These are phyloP conservation scores for Halteria grandinella DNA, from an alignment of 73 alveolate genomes.

Conservation along the genomic window DNA sequence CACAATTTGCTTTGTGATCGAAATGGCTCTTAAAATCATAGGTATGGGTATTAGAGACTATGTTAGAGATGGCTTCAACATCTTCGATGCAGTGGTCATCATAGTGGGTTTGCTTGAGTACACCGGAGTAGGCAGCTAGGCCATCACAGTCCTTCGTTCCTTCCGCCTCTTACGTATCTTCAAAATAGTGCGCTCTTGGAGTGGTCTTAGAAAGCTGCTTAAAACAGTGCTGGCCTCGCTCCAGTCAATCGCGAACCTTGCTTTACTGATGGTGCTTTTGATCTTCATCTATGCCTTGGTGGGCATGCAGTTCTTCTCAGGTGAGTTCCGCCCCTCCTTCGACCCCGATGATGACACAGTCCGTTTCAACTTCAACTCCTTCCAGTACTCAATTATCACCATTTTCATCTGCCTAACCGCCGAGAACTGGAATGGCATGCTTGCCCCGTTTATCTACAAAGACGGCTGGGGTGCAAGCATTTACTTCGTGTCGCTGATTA, in stretches of 20 bases:
- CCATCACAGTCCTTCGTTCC: constrained; percentile 70
- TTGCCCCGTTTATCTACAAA: constrained; percentile 18
- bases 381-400: constrained; percentile 41
- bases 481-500: constrained; percentile 57
- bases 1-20: constrained; percentile 51
- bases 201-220: constrained; percentile 32
- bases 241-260: constrained; percentile 57
- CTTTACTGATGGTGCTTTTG: constrained; percentile 52
- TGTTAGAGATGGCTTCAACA: constrained; percentile 47
- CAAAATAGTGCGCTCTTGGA: constrained; percentile 68
- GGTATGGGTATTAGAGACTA: constrained; percentile 49
- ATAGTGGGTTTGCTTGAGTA: constrained; percentile 38
- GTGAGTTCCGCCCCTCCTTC: constrained; percentile 27
- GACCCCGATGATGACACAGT: constrained; percentile 49
- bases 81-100: constrained; percentile 41
- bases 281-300: constrained; percentile 57
- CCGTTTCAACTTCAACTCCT: constrained; percentile 35
- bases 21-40: constrained; percentile 45
- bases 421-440: constrained; percentile 75
- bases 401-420: constrained; percentile 65
- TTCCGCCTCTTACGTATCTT: constrained; percentile 68
- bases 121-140: constrained; percentile 33
- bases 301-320: constrained; percentile 65
- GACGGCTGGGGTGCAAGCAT: constrained; percentile 54
- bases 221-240: constrained; percentile 41